Conservation (phyloP, 2,329 filamentous ascomycete species). For the Teratosphaeria pseudoeucalypti region DNA sequence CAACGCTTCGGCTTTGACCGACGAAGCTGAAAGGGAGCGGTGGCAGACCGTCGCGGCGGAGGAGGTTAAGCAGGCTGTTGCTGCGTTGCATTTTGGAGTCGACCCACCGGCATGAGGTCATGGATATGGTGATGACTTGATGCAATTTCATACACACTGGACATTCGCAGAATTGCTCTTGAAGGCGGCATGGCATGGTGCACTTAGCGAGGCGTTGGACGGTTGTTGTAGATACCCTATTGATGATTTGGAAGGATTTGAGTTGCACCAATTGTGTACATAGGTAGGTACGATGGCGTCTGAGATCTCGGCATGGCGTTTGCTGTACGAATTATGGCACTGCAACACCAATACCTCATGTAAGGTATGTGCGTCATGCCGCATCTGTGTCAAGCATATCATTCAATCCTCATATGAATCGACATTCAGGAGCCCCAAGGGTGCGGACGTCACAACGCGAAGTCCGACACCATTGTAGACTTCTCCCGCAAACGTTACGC, state of each 20-base stretch:
- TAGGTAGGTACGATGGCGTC: neutral
- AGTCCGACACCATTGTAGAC: too few relatives aligned
- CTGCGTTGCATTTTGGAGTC: slow-evolving; percentile 17
- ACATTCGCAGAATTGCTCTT: neutral
- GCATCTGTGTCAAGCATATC: too few relatives aligned
- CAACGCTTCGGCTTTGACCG: slow-evolving; percentile 43
- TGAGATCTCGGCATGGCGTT: neutral
- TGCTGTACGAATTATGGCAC: neutral
- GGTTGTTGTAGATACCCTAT: neutral
- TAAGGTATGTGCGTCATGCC: too few relatives aligned
- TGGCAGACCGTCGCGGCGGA: slow-evolving; percentile 68
- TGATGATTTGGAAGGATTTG: neutral
- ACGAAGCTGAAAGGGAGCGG: slow-evolving; percentile 53
- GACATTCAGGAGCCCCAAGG: too few relatives aligned
- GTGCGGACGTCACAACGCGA: too few relatives aligned
- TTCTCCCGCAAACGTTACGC: too few relatives aligned
- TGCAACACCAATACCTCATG: too few relatives aligned
- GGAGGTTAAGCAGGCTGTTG: slow-evolving; percentile 68
- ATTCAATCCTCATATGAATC: too few relatives aligned
- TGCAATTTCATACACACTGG: neutral
- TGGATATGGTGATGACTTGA: neutral
- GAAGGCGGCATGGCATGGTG: neutral
- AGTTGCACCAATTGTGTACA: neutral
- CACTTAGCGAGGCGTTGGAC: neutral
- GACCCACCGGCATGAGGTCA: neutral